Evolutionary conservation across 306 rosid genomes (phyloP), one percentile per base, ranked within the genome.

Genomic region (Rosa chinensis): DNA sequence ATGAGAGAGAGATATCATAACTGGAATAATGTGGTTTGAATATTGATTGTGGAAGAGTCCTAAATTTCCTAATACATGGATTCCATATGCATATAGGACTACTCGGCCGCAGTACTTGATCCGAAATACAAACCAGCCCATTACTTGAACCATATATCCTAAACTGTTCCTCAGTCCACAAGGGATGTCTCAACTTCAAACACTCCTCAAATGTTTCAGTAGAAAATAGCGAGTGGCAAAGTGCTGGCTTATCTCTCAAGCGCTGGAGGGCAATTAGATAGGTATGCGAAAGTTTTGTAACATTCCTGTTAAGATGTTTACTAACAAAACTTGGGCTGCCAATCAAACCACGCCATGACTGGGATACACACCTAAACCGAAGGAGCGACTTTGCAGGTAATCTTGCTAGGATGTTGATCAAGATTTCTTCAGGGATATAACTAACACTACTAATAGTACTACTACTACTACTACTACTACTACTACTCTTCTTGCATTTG

Each of bases 101-200:
- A 20, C 16, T 5, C 10, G 25, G 49, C 3, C 18, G 9, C 32
- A 44, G 23, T 4, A 16, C 16, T 1, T 4, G 18, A n/a, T 42
- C 35, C 23, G 73, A 42, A 18, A 69, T n/a, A 42, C 73, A 69
- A 69, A 69, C 8, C 10, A 69, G 17, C 11, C 73, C 73, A 44
- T 69, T 69, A 10, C 73, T 43, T 1, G 37, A 69, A 69, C 73
- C 73, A 69, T 69, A 43, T 43, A 69, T 42, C 52, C 44, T 64
- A 35, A 64, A 64, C 14, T 17, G 10, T 18, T 64, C 70, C 11
- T 64, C 43, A 7, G 45, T 64, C 70, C 70, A 64, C 0, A 13
- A 6, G 3, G 43, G 70, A 20, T 72, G 76, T 72, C 61, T 35
- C 23, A 72, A 47, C 44, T 49, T 53, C 64, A 50, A 35, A 21